Base-by-base conservation (phyloP, 148 eudicot species). In the Silene uniflora region DNA sequence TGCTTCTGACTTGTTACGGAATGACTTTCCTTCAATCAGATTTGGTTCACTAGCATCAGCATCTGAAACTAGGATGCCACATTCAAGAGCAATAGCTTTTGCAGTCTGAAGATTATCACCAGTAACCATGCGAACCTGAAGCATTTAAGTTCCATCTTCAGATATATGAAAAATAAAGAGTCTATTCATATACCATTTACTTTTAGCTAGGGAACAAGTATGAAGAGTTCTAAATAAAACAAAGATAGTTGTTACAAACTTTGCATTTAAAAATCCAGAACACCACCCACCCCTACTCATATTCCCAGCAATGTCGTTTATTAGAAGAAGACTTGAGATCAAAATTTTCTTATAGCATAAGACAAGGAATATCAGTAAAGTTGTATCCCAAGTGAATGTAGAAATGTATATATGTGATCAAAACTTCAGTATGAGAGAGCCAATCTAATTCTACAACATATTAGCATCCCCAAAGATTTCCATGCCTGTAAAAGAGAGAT, bases 31-130 rank as follows among this genome's bases (percentile, higher is more conserved):
- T 71, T 86, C 89, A 7, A 86, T 82, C 16, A 82, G 69, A 62
- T 77, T 78, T 32, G 76, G 84, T 70, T 59, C 81, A 42, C 46
- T 62, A 8, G 70, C 76, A 62, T 83, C 79, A 3, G 77, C 81
- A 19, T 77, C 78, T 16, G 83, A 27, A n/a, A 65, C 68, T 5
- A 86, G 79, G 47, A 86, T 86, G 49, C 88, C 88, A 72, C 88
- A 86, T 71, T 86, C 88, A 14, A 44, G 61, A 42, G 83, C 86
- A 71, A 86, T 86, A n/a, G 88, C 86, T 77, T 67, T 83, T 62
- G 88, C 86, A 3, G 88, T 86, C 66, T 78, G 78, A 17, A 86
- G 58, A 46, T 84, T 82, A 74, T 86, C 87, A 3, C 89, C 89
- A 0, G 89, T 86, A 74, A 86, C 75, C 87, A 86, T 86, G 12